Evolutionary conservation across 352 stramenopile species (phyloP), one percentile per base, ranked within the genome.

Genomic region (Sclerospora graminicola): DNA sequence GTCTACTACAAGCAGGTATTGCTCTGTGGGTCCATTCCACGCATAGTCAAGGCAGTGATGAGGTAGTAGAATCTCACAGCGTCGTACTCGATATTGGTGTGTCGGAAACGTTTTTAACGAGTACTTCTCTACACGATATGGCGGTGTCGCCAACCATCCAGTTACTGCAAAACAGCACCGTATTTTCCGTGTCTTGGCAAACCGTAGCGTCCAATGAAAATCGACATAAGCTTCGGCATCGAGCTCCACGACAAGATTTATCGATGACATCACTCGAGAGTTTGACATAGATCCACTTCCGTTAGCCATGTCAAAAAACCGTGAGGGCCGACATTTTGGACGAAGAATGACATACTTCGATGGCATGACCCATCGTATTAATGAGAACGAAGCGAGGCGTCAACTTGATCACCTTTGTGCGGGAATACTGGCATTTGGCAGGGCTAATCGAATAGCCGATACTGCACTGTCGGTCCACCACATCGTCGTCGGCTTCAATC

Each of bases 61-160:
- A 15, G 82, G 82, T 14, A 94, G 54, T 27, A 94, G 43, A 45
- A 92, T 89, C 29, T 94, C 82, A 56, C 78, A 89, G 28, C 69
- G 73, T 21, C 77, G 74, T 2, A 94, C 82, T 16, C 76, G 65
- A 24, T 84, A 70, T 49, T 92, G 82, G 26, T 94, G 80, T 16
- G 88, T 77, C 34, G 80, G 80, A 37, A 94, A 63, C 14, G 82
- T 94, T 53, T 94, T 80, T 13, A 94, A 51, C 19, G 82, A 94
- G 57, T 89, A 94, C 26, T 94, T 94, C 24, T 94, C 82, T 24
- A 94, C 75, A 14, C 82, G 80, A 49, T 92, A 94, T 21, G 82
- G 82, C 3, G 82, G 80, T 4, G 69, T 75, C 41, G 67, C 85
- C 9, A 75, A 79, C 75, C 77, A 92, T 0, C 80, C 80, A 63